Percentiles rank a stretch among this genome's conserved stretches.
Conservation (phyloP, 148 eudicot species). For the Fallopia convolvulus region DNA sequence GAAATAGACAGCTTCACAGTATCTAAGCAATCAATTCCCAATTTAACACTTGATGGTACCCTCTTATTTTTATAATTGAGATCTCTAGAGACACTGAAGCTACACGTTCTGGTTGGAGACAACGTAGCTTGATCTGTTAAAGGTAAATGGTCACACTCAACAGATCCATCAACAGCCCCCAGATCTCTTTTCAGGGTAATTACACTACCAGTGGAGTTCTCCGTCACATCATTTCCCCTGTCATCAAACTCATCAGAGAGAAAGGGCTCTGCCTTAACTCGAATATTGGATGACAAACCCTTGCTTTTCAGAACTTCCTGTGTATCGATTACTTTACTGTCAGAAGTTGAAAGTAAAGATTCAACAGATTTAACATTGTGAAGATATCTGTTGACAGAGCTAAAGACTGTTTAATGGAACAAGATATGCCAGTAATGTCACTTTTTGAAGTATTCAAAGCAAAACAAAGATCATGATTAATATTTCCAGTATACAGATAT, state of each 20-base stretch:
- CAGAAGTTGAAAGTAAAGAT: conserved; percentile 17
- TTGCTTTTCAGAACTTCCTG: conserved; percentile 19
- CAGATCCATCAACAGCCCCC: conserved; percentile 20
- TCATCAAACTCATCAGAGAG: conserved; percentile 19
- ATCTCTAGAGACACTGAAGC: conserved; percentile 2
- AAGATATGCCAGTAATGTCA: conserved; percentile 16
- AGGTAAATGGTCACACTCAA: conserved; percentile 53
- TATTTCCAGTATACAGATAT: conserved; percentile 3
- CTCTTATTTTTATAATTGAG: conserved; percentile 9
- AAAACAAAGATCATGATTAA: conserved; percentile 16
- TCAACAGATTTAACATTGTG: conserved; percentile 13
- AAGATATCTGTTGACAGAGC: conserved; percentile 3
- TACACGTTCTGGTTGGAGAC: conserved; percentile 28
- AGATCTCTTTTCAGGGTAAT: conserved; percentile 38
- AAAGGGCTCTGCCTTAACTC: conserved; percentile 51
- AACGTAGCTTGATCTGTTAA: conserved; percentile 44
- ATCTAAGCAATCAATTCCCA: background rate
- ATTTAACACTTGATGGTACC: background rate
- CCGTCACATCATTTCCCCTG: conserved; percentile 12
- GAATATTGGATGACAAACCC: conserved; percentile 18
- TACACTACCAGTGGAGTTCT: conserved; percentile 9
- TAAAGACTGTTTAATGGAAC: conserved; percentile 10
- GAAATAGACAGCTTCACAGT: background rate
- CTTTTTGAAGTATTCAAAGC: conserved; percentile 17
- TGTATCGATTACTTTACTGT: conserved; percentile 15